phyloP scores from a whole-genome alignment of 352 stramenopile genomes.

The Globisporangium nagaii region DNA sequence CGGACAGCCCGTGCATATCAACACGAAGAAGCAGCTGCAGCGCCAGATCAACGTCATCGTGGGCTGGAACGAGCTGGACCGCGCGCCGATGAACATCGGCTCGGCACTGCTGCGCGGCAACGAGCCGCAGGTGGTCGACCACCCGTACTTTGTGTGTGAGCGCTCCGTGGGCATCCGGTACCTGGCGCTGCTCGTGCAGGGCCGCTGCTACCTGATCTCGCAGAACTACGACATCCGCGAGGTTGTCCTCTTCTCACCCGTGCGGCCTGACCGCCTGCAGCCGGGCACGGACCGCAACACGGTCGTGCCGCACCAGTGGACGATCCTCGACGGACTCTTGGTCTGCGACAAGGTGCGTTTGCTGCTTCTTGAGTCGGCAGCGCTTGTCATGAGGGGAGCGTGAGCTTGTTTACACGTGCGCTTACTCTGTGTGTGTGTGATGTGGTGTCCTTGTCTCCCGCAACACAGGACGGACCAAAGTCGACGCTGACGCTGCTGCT shows the following conservation, averaged over 20 bases:
- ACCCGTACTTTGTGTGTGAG: slow-evolving; percentile 85
- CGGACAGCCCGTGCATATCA: slow-evolving; percentile 55
- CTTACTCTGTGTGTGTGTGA: neutral
- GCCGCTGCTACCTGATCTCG: slow-evolving; percentile 76
- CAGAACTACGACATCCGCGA: slow-evolving; percentile 85
- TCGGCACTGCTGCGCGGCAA: slow-evolving; percentile 69
- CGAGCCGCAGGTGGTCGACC: slow-evolving; percentile 68
- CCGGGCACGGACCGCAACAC: slow-evolving; percentile 65
- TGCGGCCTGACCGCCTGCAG: slow-evolving; percentile 71
- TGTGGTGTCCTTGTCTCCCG: too few species aligned
- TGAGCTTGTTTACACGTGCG: neutral
- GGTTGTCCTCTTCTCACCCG: slow-evolving; percentile 67
- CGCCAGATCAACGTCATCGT: slow-evolving; percentile 79
- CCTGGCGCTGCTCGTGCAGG: slow-evolving; percentile 69
- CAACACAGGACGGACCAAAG: slow-evolving; percentile 52
- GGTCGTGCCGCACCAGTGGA: slow-evolving; percentile 82
- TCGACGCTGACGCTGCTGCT: slow-evolving; percentile 70
- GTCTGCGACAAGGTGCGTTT: slow-evolving; percentile 61
- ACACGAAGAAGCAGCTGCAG: slow-evolving; percentile 76
- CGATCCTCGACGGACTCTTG: slow-evolving; percentile 78
- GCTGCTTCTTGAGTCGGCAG: too few species aligned
- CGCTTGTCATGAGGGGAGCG: too few species aligned
- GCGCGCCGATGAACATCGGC: slow-evolving; percentile 64
- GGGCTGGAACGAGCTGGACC: slow-evolving; percentile 71
- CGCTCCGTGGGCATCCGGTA: slow-evolving; percentile 74